Evolutionary conservation across 179 eudicot species (phyloP), one percentile per base, ranked within the genome.

Genomic region (Camellia oleifera): DNA sequence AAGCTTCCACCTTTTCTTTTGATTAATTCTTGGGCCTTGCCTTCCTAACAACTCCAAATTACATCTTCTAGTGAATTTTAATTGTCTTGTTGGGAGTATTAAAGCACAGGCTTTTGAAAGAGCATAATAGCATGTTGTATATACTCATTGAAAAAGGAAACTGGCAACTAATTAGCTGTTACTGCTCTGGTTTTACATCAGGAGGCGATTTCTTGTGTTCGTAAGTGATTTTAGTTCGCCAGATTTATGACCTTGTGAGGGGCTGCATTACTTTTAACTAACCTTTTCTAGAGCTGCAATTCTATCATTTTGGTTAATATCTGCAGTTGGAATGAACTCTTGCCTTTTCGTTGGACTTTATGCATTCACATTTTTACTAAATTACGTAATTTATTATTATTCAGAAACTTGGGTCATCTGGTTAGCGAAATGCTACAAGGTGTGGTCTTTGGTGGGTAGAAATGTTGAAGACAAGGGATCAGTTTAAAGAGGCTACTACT

Each of bases 391-490:
- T 53, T 66, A 53, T 75, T 23, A 44, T 75, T 45, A 54, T 81
- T 67, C 91, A 96, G 99, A 90, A 90, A 87, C 81, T 94, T 65
- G 99, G 94, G 45, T 73, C 86, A 48, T 81, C 93, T 54, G 90
- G 98, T 80, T 87, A 89, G 84, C 92, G 88, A 80, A 91, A 94
- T 87, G 96, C 94, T 81, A 85, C 90, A 63, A 92, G 99, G 14
- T 96, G 99, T 83, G 99, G 97, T 81, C 90, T 94, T 74, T 94
- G 98, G 99, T 96, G 99, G 99, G 96, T 85, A 82, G 99, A 92
- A 83, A 92, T 94, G 99, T 85, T 94, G 80, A 96, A 91, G 85
- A 88, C 97, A 67, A 88, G 97, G 83, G 90, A 88, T 84, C 92
- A 89, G 83, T 86, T 81, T 85, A 96, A 94, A 89, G 98, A 96